phyloP scores from a whole-genome alignment of 352 stramenopile genomes.

The Chrysophaeum taylorii region DNA sequence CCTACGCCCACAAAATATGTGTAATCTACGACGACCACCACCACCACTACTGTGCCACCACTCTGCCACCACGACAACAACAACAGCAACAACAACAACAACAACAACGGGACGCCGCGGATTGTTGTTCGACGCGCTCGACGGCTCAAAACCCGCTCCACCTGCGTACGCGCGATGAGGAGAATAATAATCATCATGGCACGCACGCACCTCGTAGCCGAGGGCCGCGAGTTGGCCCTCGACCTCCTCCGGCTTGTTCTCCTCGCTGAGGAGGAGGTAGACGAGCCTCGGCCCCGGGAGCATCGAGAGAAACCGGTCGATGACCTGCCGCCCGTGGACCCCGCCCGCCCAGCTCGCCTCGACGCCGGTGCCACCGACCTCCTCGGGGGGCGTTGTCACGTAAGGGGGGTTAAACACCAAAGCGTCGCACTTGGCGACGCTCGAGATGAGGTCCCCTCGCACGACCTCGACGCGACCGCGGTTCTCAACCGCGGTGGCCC shows the following conservation, averaged over 20 bases:
- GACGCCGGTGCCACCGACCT: slow-evolving; percentile 81
- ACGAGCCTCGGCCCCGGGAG: slow-evolving; percentile 66
- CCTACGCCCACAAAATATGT: no score
- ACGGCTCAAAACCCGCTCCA: no score
- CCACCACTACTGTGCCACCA: no score
- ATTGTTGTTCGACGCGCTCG: no score
- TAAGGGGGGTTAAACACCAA: slow-evolving; percentile 98
- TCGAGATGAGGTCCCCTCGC: slow-evolving; percentile 61
- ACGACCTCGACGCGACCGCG: slow-evolving; percentile 53
- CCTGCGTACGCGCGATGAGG: no score
- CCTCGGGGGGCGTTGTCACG: slow-evolving; percentile 85
- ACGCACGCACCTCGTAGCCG: no score
- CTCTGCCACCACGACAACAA: no score
- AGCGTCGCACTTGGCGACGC: slow-evolving; percentile 58
- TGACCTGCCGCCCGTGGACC: slow-evolving; percentile 76
- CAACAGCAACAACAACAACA: no score
- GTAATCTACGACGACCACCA: no score
- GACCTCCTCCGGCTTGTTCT: slow-evolving; percentile 91
- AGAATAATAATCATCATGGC: no score
- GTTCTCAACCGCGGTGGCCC: slow-evolving; percentile 70
- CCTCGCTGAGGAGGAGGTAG: slow-evolving; percentile 92
- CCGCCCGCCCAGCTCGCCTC: slow-evolving; percentile 90
- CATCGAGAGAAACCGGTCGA: slow-evolving; percentile 79
- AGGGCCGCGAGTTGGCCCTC: slow-evolving; percentile 11
- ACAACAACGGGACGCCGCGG: no score